These are phyloP conservation scores for Kodamaea nitidulidarum DNA, from an alignment of 805 yeast genomes.

Conservation along the genomic window DNA sequence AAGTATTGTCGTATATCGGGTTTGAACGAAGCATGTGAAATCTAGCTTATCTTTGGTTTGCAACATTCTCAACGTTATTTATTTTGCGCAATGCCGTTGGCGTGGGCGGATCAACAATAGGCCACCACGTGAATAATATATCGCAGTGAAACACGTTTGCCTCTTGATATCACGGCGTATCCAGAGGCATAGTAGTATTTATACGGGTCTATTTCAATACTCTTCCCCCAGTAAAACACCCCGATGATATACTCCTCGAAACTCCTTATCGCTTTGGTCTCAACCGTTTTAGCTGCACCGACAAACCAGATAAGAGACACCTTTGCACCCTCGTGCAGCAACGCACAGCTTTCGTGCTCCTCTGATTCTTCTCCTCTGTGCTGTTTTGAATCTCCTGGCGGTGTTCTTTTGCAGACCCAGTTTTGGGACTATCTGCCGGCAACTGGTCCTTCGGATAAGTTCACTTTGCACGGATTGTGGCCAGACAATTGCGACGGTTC, in stretches of 20 bases:
- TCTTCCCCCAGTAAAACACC: no score
- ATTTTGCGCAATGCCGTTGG: constrained; percentile 2
- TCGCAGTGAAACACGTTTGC: not conserved
- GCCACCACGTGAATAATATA: not conserved
- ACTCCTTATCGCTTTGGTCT: not conserved
- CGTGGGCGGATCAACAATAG: not conserved
- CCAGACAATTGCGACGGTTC: constrained; percentile 83
- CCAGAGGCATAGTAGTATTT: no score
- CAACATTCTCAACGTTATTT: not conserved
- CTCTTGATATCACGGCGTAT: not conserved
- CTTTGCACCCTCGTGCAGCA: constrained; percentile 8
- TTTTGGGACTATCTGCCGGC: constrained; percentile 82
- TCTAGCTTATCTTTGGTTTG: no score
- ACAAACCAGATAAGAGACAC: constrained; percentile 6
- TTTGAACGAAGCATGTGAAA: no score
- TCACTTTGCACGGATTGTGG: constrained; percentile 85
- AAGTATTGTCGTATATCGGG: no score
- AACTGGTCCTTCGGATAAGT: constrained; percentile 59
- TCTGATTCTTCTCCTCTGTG: constrained; percentile 39
- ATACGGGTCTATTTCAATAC: no score
- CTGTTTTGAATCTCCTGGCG: constrained; percentile 84
- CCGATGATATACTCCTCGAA: not conserved
- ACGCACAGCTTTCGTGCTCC: constrained; percentile 8
- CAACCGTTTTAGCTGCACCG: constrained; percentile 2
- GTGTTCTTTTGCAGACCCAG: constrained; percentile 77